Percentiles rank a stretch among this genome's conserved stretches.
Evolutionary conservation across 306 rosid species (phyloP).

Genomic region (Sesbania bispinosa): DNA sequence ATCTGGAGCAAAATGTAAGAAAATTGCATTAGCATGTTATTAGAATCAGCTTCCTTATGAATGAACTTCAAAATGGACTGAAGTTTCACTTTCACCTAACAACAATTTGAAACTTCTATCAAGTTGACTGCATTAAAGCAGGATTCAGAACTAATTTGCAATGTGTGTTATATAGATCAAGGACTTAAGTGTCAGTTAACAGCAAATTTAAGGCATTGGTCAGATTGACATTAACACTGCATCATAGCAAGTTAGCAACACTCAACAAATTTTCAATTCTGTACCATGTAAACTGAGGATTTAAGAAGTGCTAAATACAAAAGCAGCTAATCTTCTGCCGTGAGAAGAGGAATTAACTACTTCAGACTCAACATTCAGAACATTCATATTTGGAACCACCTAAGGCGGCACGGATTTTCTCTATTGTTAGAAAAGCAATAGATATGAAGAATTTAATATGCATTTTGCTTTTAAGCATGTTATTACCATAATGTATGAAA

Average conservation of each 20-base stretch:
- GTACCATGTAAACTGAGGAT: neutral
- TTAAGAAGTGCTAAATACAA: neutral
- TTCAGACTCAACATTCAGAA: neutral
- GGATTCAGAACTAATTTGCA: neutral
- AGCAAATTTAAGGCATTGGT: neutral
- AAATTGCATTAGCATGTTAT: neutral
- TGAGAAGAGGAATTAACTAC: neutral
- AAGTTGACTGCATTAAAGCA: neutral
- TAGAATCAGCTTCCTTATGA: neutral
- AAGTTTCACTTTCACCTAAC: neutral
- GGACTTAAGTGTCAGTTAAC: neutral
- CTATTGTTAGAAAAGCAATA: constrained; percentile 2
- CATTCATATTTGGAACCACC: neutral
- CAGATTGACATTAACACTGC: neutral
- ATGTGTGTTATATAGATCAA: neutral
- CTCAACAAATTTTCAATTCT: neutral
- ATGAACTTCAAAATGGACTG: neutral
- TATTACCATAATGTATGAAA: neutral
- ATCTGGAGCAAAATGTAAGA: constrained; percentile 40
- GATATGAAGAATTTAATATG: neutral
- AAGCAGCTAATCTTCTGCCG: neutral
- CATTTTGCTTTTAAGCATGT: neutral
- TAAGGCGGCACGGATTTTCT: neutral
- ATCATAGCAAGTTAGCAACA: neutral
- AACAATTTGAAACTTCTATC: neutral